A percentile compares a stretch with the other conserved stretches of the same genome.
Conservation (phyloP, 1,284 basidiomycete genomes). For the Ustilago cynodontis region DNA sequence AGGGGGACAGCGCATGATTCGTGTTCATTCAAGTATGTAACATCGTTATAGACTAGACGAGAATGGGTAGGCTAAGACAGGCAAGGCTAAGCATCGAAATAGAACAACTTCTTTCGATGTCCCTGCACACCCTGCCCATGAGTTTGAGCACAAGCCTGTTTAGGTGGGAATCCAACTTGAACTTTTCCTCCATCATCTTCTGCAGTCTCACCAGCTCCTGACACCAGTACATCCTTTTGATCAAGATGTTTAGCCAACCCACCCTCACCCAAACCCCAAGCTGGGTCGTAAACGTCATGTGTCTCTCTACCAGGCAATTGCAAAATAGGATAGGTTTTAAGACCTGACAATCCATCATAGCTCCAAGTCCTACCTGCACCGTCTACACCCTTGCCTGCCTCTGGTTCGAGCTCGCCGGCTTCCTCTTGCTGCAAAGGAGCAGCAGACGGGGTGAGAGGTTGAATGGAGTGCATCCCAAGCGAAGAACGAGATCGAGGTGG, state of each 20-base stretch:
- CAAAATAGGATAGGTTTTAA: slow-evolving; percentile 62
- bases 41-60: too few relatives aligned
- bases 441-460: slow-evolving; percentile 19
- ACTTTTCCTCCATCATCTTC: not conserved
- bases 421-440: slow-evolving; percentile 4
- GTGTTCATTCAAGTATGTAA: too few relatives aligned
- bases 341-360: slow-evolving; percentile 52
- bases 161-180: not conserved
- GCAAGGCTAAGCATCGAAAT: slow-evolving; percentile 57
- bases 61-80: too few relatives aligned
- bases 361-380: slow-evolving; percentile 42
- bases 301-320: slow-evolving; percentile 58
- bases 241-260: slow-evolving; percentile 38
- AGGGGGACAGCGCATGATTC: too few relatives aligned
- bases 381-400: not conserved
- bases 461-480: slow-evolving; percentile 27
- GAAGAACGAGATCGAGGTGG: slow-evolving; percentile 44
- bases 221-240: not conserved
- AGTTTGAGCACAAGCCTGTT: slow-evolving; percentile 12
- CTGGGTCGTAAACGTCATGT: slow-evolving; percentile 60
- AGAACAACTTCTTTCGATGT: slow-evolving; percentile 59
- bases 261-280: slow-evolving; percentile 51
- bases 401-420: not conserved
- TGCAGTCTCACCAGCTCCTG: not conserved
- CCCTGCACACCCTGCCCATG: slow-evolving; percentile 8